A percentile compares a stretch with the other conserved stretches of the same genome.
phyloP scores from a whole-genome alignment of 2,329 filamentous ascomycete species.

The Scleromitrula shiraiana region DNA sequence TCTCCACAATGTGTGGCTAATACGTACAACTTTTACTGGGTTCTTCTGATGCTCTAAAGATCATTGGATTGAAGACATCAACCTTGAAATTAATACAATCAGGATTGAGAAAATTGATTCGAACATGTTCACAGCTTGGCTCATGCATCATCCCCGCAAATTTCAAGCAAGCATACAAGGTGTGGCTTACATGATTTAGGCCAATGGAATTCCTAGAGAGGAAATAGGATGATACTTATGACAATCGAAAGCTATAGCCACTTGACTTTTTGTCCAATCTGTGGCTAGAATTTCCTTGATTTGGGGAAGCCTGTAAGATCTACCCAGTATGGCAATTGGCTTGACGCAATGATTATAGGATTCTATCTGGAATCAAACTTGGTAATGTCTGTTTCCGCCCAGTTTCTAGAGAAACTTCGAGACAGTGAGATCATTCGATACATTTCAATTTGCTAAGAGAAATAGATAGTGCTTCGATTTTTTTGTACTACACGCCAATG shows the following conservation, averaged over 20 bases:
- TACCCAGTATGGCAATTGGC: background rate
- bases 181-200: background rate
- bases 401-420: background rate
- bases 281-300: constrained; percentile 4
- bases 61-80: no score
- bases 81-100: no score
- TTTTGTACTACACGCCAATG: background rate
- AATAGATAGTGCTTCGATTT: background rate
- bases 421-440: constrained; percentile 6
- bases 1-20: no score
- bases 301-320: constrained; percentile 2
- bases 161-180: background rate
- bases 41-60: no score
- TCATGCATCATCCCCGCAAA: background rate
- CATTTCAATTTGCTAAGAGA: constrained; percentile 2
- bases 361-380: constrained; percentile 1
- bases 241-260: background rate
- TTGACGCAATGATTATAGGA: constrained; percentile 7
- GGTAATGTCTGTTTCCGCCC: background rate
- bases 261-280: background rate
- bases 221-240: background rate
- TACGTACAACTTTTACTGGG: background rate
- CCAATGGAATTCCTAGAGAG: no score
- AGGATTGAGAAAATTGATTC: background rate
- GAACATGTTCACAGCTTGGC: background rate